Conservation (phyloP, 2,329 filamentous ascomycete genomes). For the Trichoderma semiorbis region DNA sequence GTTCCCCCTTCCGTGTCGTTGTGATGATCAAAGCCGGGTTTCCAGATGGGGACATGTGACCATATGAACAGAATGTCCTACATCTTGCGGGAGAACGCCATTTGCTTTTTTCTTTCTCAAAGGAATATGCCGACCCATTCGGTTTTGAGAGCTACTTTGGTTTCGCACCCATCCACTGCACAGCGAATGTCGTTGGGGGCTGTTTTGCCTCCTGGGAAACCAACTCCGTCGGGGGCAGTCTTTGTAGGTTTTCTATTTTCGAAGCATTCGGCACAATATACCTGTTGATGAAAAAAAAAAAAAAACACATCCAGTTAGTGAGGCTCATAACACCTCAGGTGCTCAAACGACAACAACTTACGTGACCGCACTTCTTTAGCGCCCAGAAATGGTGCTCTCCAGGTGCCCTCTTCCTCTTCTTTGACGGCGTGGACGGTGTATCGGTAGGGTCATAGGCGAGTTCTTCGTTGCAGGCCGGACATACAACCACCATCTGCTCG, state of each 20-base stretch:
- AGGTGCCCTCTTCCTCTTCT: slow-evolving; percentile 46
- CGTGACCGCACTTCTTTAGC: slow-evolving; percentile 86
- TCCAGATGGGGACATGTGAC: neutral
- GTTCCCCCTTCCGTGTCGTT: neutral
- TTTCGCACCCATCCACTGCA: slow-evolving; percentile 54
- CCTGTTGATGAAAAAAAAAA: slow-evolving; percentile 36
- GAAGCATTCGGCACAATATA: slow-evolving; percentile 61
- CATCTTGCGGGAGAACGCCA: neutral
- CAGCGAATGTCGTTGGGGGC: slow-evolving; percentile 43
- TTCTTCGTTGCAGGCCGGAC: slow-evolving; percentile 83
- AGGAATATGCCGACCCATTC: slow-evolving; percentile 62
- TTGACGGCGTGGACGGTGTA: slow-evolving; percentile 24
- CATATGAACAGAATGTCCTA: neutral
- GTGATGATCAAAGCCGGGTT: neutral
- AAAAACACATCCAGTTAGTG: neutral
- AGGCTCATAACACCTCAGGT: neutral
- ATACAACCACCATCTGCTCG: slow-evolving; percentile 70
- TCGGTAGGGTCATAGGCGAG: slow-evolving; percentile 66
- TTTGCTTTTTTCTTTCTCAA: slow-evolving; percentile 26
- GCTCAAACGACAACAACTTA: slow-evolving; percentile 42
- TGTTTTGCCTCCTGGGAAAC: slow-evolving; percentile 36
- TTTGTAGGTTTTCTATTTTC: slow-evolving; percentile 50
- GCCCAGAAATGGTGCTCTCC: slow-evolving; percentile 89
- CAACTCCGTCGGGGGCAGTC: slow-evolving; percentile 31
- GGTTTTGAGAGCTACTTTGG: slow-evolving; percentile 51